Base-by-base conservation (phyloP, 176 grass and related monocot species). In the Chloris gayana region DNA sequence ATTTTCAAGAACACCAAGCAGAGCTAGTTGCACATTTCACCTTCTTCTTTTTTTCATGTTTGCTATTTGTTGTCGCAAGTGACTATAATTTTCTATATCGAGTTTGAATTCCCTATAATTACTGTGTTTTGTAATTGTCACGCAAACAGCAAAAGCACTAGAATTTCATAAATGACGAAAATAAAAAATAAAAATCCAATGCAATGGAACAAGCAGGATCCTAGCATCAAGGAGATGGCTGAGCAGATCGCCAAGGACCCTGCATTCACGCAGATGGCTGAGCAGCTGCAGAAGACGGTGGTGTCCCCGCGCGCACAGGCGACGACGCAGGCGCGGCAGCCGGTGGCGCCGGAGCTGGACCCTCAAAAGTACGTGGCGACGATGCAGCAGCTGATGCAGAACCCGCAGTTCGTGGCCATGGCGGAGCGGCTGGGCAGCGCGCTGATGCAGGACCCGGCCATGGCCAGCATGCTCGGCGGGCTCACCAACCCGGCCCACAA, bases 191-290 rank as follows among this genome's bases (percentile, higher is more conserved):
- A 37, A 37, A 35, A 60, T 22, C 0, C 13, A 54, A 18, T 15
- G 0, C 2, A 44, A 44, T 12, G 11, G 35, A 37, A 18, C 9
- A 24, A 17, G 25, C 75, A 99, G 96, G 96, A 99, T 39, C 88
- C 92, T 9, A 89, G 90, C 33, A 94, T 99, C 73, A 99, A 99
- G 77, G 92, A 95, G 75, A 93, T 99, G 96, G 96, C 92, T 3
- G 96, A 99, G 80, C 92, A 99, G 84, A 91, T 99, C 77, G 96
- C 96, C 17, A 93, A 91, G 84, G 88, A 99, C 84, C 92, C 96
- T 56, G 89, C 88, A 12, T 99, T 99, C 73, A 89, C 63, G 57
- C 75, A 93, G 85, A 95, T 99, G 92, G 92, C 92, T 67, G 96
- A 99, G 78, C 96, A 99, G 79, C 96, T 99, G 74, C 96, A 99